Conservation (phyloP, 192 early-diverging fungal species). For the Funneliformis mosseae region DNA sequence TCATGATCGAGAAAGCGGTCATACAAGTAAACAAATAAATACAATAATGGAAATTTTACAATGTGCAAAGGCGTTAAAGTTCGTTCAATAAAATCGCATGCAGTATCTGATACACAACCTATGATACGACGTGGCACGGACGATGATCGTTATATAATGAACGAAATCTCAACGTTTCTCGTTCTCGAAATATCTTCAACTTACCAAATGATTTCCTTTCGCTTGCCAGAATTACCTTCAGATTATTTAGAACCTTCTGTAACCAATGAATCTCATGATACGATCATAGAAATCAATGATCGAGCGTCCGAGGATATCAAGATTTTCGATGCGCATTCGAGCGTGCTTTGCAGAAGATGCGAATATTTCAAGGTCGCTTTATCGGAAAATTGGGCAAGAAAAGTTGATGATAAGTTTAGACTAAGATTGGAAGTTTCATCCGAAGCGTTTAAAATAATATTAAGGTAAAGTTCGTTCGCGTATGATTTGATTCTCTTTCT, state of each 20-base stretch:
- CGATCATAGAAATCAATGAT: conserved; percentile 20
- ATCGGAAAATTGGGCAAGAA: conserved; percentile 15
- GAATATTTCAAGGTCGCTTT: conserved; percentile 21
- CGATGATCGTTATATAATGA: background rate
- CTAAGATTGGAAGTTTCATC: background rate
- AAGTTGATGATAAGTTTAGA: conserved; percentile 17
- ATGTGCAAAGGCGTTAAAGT: background rate
- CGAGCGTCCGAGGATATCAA: background rate
- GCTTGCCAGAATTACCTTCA: background rate
- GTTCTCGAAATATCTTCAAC: background rate
- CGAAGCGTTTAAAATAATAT: conserved; percentile 19
- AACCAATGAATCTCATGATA: conserved; percentile 4
- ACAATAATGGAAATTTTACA: conserved; percentile 1
- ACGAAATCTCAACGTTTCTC: background rate
- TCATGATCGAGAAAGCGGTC: too few relatives aligned
- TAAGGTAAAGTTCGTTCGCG: background rate
- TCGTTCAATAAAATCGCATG: background rate
- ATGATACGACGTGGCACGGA: too few relatives aligned
- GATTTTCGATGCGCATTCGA: conserved; percentile 12
- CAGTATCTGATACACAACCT: background rate
- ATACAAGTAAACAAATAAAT: too few relatives aligned
- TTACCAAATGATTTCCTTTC: background rate
- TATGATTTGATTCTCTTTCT: background rate
- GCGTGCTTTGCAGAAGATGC: conserved; percentile 3
- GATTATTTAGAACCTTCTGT: background rate